Base-by-base conservation (phyloP, 2,329 filamentous ascomycete genomes). In the Arthrinium phaeospermum region DNA sequence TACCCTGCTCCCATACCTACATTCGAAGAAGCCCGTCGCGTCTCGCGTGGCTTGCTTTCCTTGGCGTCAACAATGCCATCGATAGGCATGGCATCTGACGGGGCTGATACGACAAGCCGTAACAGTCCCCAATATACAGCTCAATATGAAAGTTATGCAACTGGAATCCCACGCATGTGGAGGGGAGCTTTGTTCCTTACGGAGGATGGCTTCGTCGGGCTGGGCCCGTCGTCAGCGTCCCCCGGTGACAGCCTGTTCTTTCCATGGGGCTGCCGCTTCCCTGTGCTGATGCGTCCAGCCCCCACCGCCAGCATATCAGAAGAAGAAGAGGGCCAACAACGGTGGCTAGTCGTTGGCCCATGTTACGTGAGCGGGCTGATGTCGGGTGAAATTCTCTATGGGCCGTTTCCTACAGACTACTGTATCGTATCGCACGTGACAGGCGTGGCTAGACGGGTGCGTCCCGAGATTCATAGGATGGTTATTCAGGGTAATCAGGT, bases 331-430 rank as follows among this genome's bases (percentile, higher is more conserved):
- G 27, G 6, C 3, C 4, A 19, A 1, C 24, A 27, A 3, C 27
- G 47, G 19, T 68, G n/a, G n/a, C 8, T 34, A 22, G 6, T 68
- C 10, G 67, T 68, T 13, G 41, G 67, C n/a, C n/a, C 27, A 12
- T 68, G 67, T 34, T 68, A 46, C 14, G 67, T 68, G 7, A 30
- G n/a, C n/a, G 67, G 67, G 41, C 19, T 68, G 22, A 68, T 68
- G 67, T 44, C 67, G 5, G 67, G 67, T 19, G 67, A 47, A 7
- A 19, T 47, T 10, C 41, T 68, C n/a, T 47, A 68, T 13, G 67
- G 67, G 4, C 44, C 67, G 34, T 19, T 68, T 3, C 67, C 67
- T 22, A 24, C 44, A 13, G 7, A 30, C 16, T 30, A 47, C 8
- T 27, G 41, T 3, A 4, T 68, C 6, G 41, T 34, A 10, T 6